Evolutionary conservation across 2,329 filamentous ascomycete genomes (phyloP).

Genomic region (Macroventuria anomochaeta): DNA sequence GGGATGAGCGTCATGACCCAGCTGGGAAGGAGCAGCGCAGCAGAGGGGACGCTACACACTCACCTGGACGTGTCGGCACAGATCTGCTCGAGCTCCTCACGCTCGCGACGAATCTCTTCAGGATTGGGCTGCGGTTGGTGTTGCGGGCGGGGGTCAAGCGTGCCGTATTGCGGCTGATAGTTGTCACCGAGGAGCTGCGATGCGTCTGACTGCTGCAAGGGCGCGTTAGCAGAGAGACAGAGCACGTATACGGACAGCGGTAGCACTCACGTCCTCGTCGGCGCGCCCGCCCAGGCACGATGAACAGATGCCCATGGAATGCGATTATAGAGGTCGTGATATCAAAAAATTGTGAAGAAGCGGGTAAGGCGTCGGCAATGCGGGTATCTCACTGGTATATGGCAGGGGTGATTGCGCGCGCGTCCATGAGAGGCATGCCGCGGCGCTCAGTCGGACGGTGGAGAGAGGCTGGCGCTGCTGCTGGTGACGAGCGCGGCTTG

Average conservation of each 20-base stretch:
- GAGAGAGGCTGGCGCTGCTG: conserved; percentile 24
- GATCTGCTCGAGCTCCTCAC: conserved; percentile 57
- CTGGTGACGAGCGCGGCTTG: conserved; percentile 11
- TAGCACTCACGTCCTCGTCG: conserved; percentile 51
- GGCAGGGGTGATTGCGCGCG: conserved; percentile 12
- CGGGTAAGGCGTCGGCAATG: conserved; percentile 8
- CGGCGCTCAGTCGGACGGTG: conserved; percentile 11
- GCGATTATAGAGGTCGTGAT: conserved; percentile 13
- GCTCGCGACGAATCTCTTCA: conserved; percentile 56
- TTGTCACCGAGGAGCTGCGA: conserved; percentile 56
- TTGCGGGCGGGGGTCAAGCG: conserved; percentile 32
- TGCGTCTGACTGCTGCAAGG: conserved; percentile 53
- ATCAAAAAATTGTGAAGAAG: conserved; percentile 5
- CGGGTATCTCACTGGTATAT: conserved; percentile 5
- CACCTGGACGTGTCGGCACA: conserved; percentile 55
- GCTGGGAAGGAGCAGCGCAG: conserved; percentile 2
- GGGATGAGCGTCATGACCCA: conserved; percentile 28
- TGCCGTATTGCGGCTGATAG: conserved; percentile 54
- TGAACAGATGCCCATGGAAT: conserved; percentile 57
- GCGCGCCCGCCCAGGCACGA: conserved; percentile 57
- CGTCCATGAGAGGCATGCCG: conserved; percentile 23
- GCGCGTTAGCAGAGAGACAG: conserved; percentile 31
- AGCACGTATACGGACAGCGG: conserved; percentile 7
- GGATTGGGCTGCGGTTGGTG: conserved; percentile 54
- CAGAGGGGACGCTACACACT: conserved; percentile 40